Evolutionary conservation across 1,284 basidiomycete species (phyloP).

Genomic region (Puccinia triticina): DNA sequence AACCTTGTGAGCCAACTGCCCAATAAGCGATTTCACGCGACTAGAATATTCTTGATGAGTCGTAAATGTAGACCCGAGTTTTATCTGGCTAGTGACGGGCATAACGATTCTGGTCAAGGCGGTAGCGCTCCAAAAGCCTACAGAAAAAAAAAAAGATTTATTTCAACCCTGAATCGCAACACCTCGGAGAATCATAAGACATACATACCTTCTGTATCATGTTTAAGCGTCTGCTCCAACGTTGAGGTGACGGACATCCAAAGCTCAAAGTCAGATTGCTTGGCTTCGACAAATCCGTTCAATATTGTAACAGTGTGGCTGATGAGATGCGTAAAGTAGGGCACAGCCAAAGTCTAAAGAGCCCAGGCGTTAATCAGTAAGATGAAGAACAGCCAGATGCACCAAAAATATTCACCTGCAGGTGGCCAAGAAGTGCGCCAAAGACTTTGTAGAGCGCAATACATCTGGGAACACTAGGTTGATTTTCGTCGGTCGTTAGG

Average conservation of each 20-base stretch:
- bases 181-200: not conserved
- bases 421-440: conserved; percentile 29
- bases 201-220: conserved; percentile 47
- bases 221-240: conserved; percentile 29
- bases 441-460: conserved; percentile 45
- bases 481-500: conserved; percentile 63
- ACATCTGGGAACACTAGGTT: conserved; percentile 43
- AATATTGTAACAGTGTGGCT: conserved; percentile 57
- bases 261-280: conserved; percentile 34
- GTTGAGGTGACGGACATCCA: conserved; percentile 33
- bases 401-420: conserved; percentile 31
- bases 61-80: conserved; percentile 52
- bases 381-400: not conserved
- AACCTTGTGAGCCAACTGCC: conserved; percentile 70
- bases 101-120: conserved; percentile 55
- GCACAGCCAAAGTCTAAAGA: conserved; percentile 45
- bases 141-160: conserved; percentile 17
- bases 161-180: not conserved
- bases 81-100: conserved; percentile 56
- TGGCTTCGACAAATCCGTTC: conserved; percentile 39
- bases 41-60: conserved; percentile 65
- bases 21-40: conserved; percentile 66
- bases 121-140: conserved; percentile 58
- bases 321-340: conserved; percentile 58
- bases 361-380: not conserved